Base-by-base conservation (phyloP, 2,329 filamentous ascomycete genomes). In the Alternaria postmessia region DNA sequence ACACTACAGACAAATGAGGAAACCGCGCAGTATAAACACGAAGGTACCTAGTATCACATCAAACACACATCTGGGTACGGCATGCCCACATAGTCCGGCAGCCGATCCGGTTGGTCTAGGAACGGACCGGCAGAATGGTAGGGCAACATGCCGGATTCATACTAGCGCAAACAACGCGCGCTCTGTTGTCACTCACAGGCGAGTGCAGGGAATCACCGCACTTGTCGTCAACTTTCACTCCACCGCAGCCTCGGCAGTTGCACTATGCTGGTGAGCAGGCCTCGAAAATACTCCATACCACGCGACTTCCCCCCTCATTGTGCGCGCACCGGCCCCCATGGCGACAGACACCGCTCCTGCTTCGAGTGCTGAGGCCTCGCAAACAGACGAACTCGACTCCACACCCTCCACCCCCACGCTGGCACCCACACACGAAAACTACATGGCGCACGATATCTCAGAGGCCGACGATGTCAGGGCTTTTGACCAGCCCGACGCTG, bases 401-500 rank as follows among this genome's bases (percentile, higher is more conserved):
- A 59, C 61, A 28, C 62, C 67, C 41, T 63, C 67, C 16, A 63
- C 70, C 20, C 59, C 62, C 47, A 51, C 67, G 32, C 52, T 57
- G 32, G 52, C 68, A 34, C 57, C 60, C 41, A 51, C 53, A 22
- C 51, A 56, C 41, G 56, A 66, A 36, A 48, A 62, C 41, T 44
- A 67, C 62, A 76, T 75, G 72, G 67, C 70, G 54, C 66, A 64
- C 43, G 66, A 72, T 24, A 59, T 66, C 51, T 70, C 70, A 18
- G 67, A 77, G 18, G 65, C 69, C 24, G 74, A 79, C 41, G 73
- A 77, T 61, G 71, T 77, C 46, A 70, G 65, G 36, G 63, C 66
- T 7, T 78, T 75, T 56, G 76, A 78, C 20, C 63, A 69, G 54
- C 69, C 75, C 20, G 78, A 79, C 64, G 70, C 75, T 11, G 77